Conservation (phyloP, 805 yeast species). For the Barnettozyma sp. region DNA sequence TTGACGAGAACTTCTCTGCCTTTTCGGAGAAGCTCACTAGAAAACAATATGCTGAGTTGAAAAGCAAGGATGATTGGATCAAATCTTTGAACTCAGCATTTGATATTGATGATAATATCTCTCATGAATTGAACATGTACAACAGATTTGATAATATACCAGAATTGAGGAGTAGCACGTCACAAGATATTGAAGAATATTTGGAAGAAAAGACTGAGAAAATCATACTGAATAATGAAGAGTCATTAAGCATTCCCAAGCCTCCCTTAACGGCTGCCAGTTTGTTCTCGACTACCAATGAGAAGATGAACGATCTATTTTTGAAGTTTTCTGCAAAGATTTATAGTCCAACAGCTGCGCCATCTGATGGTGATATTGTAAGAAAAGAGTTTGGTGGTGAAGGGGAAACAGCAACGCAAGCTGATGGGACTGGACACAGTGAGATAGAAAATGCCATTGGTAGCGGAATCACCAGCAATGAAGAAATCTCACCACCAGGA, state of each 20-base stretch:
- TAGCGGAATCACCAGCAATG: background rate
- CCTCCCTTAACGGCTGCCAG: conserved; percentile 8
- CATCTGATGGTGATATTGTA: too few relatives aligned
- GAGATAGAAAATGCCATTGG: background rate
- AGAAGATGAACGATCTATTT: conserved; percentile 8
- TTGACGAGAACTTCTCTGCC: conserved; percentile 5
- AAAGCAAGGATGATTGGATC: conserved; percentile 15
- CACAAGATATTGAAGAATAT: too few relatives aligned
- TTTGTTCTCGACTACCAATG: conserved; percentile 8
- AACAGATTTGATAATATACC: conserved; percentile 5
- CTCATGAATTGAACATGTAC: conserved; percentile 9
- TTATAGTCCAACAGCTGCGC: background rate
- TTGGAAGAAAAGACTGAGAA: too few relatives aligned
- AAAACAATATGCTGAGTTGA: conserved; percentile 2
- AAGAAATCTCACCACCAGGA: conserved; percentile 11
- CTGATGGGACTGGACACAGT: background rate
- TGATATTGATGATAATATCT: conserved; percentile 16
- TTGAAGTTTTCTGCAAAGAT: conserved; percentile 8
- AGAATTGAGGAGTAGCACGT: background rate
- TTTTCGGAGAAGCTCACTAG: background rate
- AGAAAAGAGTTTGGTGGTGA: too few relatives aligned
- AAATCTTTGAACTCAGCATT: conserved; percentile 16
- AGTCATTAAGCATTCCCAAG: too few relatives aligned
- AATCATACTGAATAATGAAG: too few relatives aligned
- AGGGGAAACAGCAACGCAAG: too few relatives aligned